Evolutionary conservation across 176 grass and related monocot species (phyloP), one percentile per base, ranked within the genome.

Genomic region (Zea luxurians): DNA sequence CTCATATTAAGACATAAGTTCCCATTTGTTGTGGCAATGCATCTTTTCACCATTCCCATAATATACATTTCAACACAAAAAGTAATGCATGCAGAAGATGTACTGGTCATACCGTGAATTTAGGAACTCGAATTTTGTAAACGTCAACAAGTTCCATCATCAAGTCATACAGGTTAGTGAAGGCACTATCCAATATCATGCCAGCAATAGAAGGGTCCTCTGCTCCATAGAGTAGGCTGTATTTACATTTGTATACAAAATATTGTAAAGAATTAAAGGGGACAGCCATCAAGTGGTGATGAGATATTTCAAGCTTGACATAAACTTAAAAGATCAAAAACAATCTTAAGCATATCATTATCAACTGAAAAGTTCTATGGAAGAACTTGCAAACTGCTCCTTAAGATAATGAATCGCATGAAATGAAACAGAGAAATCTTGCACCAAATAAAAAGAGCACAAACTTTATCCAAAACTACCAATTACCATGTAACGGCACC

Each of bases 101-200:
- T n/a, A 16, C 74, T 72, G 37, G 15, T 44, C 74, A 37, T 90
- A 98, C 95, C 85, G 87, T 92, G 83, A 98, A 98, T 82, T 98
- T 98, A 72, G 95, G 95, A 83, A 94, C 86, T 78, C 85, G 82
- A 66, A 98, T 94, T 87, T 94, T 98, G 84, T 98, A 92, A 80
- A 98, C 89, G 64, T 92, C 91, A n/a, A 87, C 95, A 87, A 98
- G 91, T 49, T 98, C 95, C 91, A 94, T 81, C 95, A 98, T 98
- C 59, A 98, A 82, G 83, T 71, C 91, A 87, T 90, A 98, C 68
- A 98, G 90, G 65, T 98, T 98, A 41, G 91, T 89, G 64, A 98
- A 98, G 45, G 95, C 89, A 81, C 95, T 98, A 83, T 98, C 95
- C 81, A 98, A 83, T 78, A 94, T 89, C 89, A 98, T 92, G 52